Conservation (phyloP, 208 protist species). For the Tritrichomonas musculus region DNA sequence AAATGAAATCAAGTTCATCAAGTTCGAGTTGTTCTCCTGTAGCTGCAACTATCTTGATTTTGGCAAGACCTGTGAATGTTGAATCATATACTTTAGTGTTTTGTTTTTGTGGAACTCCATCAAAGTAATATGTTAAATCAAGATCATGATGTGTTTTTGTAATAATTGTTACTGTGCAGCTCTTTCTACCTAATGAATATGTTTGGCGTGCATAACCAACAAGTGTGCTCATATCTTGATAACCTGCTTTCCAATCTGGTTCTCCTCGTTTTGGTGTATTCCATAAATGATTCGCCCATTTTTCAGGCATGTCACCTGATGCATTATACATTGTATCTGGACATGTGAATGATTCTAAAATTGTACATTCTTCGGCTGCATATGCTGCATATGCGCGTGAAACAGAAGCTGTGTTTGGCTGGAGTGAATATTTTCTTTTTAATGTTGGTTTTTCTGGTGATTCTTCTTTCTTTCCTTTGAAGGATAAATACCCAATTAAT, state of each 20-base stretch:
- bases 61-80: background rate
- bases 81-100: background rate
- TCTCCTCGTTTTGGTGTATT: slow-evolving; percentile 37
- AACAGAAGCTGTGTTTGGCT: no score
- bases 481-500: no score
- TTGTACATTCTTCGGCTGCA: no score
- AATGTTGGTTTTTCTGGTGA: no score
- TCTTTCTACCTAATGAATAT: background rate
- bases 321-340: no score
- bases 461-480: no score
- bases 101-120: slow-evolving; percentile 41
- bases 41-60: slow-evolving; percentile 33
- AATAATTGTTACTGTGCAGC: background rate
- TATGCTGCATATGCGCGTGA: no score
- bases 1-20: slow-evolving; percentile 52
- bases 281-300: slow-evolving; percentile 28
- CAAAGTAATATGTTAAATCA: slow-evolving; percentile 48
- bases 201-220: slow-evolving; percentile 40
- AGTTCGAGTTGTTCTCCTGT: slow-evolving; percentile 38
- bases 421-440: no score
- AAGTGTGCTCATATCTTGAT: slow-evolving; percentile 48
- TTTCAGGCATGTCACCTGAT: background rate
- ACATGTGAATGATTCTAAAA: no score
- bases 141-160: background rate
- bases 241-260: slow-evolving; percentile 37